Conservation (phyloP, 345 rosid species). For the Salix caprea region DNA sequence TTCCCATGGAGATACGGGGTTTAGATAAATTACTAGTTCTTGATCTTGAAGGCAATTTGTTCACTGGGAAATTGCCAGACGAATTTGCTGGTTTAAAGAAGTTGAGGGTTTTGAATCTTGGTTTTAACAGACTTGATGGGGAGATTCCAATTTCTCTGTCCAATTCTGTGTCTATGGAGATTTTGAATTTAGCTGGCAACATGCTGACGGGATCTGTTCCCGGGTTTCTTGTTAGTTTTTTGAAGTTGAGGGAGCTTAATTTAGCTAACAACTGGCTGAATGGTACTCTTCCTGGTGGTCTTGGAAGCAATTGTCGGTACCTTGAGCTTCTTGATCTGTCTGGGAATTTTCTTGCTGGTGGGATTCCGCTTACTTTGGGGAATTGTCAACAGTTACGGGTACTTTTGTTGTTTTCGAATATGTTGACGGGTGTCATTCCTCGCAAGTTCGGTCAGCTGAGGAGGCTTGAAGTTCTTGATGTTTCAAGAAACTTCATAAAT, state of each 20-base stretch:
- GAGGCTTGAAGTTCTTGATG: slow-evolving; percentile 27
- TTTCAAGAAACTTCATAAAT: slow-evolving; percentile 26
- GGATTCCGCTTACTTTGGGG: slow-evolving; percentile 26
- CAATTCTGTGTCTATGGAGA: slow-evolving; percentile 19
- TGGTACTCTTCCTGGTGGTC: slow-evolving; percentile 20
- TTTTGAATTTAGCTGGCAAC: slow-evolving; percentile 33
- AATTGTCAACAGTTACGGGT: slow-evolving; percentile 19
- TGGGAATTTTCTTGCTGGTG: slow-evolving; percentile 26
- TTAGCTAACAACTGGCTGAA: slow-evolving; percentile 24
- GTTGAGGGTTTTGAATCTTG: slow-evolving; percentile 33
- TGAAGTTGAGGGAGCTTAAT: slow-evolving; percentile 24
- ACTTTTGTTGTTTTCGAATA: slow-evolving; percentile 33
- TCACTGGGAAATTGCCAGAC: slow-evolving; percentile 23
- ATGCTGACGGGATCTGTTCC: slow-evolving; percentile 21
- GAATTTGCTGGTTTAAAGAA: slow-evolving; percentile 21
- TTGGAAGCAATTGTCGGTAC: slow-evolving; percentile 13
- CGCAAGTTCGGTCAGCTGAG: slow-evolving; percentile 23
- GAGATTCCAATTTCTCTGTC: slow-evolving; percentile 16
- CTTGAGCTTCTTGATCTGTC: slow-evolving; percentile 35
- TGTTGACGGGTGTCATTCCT: slow-evolving; percentile 26
- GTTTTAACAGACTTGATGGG: slow-evolving; percentile 29
- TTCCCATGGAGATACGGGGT: slow-evolving; percentile 30
- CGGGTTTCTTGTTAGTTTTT: slow-evolving; percentile 6
- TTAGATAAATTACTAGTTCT: slow-evolving; percentile 26
- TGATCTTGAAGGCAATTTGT: slow-evolving; percentile 35